A percentile compares a stretch with the other conserved stretches of the same genome.
Evolutionary conservation across 441 rosid species (phyloP).

Genomic region (Arabidopsis lyrata): DNA sequence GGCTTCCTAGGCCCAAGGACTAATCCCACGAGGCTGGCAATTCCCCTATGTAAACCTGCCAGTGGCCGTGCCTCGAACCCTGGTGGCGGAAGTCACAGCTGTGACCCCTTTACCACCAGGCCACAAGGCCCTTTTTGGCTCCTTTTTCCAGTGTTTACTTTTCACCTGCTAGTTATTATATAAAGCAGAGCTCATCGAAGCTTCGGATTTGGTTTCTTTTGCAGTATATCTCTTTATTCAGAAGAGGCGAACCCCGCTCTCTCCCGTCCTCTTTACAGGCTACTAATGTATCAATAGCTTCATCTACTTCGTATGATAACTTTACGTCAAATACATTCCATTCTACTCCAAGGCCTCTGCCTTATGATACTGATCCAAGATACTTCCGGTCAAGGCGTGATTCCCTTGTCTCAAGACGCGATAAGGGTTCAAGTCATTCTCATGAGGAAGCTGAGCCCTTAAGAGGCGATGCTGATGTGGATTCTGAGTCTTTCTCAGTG

Average conservation of each 20-base stretch:
- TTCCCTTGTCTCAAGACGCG: slow-evolving; percentile 62
- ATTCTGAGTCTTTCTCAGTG: slow-evolving; percentile 60
- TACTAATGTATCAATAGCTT: slow-evolving; percentile 62
- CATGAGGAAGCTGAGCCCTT: slow-evolving; percentile 89
- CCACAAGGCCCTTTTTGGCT: too few species aligned
- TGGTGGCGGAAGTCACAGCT: too few species aligned
- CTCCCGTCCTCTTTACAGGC: slow-evolving; percentile 68
- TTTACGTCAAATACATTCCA: slow-evolving; percentile 83
- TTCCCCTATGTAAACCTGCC: too few species aligned
- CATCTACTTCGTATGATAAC: slow-evolving; percentile 75
- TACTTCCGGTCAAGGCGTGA: slow-evolving; percentile 44
- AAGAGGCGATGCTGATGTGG: slow-evolving; percentile 64
- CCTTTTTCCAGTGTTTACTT: background rate
- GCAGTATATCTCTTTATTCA: slow-evolving; percentile 74
- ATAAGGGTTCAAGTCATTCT: slow-evolving; percentile 76
- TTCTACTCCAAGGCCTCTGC: slow-evolving; percentile 95
- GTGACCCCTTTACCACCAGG: too few species aligned
- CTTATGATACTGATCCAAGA: slow-evolving; percentile 90
- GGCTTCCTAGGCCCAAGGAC: too few species aligned
- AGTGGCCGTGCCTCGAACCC: too few species aligned
- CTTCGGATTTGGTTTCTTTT: slow-evolving; percentile 24
- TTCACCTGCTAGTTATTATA: background rate
- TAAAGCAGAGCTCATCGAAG: background rate
- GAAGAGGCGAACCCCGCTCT: slow-evolving; percentile 57
- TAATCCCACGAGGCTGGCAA: too few species aligned